Evolutionary conservation across 2,329 filamentous ascomycete species (phyloP), one percentile per base, ranked within the genome.

Genomic region (Alternaria sp.): DNA sequence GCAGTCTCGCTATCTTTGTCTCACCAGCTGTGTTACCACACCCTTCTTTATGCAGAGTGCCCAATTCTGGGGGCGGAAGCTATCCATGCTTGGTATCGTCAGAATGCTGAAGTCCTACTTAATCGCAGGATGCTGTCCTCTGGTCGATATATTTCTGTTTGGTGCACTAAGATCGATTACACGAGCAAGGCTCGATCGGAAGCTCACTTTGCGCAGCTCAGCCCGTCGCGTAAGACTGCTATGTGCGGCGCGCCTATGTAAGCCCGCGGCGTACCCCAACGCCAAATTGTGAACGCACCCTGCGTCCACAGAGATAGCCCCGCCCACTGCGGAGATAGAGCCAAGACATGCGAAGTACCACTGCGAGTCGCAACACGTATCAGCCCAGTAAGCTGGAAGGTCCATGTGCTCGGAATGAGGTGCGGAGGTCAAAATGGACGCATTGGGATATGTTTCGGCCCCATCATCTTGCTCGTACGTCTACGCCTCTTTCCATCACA

Each of bases 181-280:
- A 57, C 28, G 21, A 50, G 19, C 28, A 50, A 47, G 50, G 44
- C 40, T 55, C 44, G 28, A 49, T 19, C n/a, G 17, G 11, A 36
- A 57, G n/a, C 19, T 25, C 21, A 40, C 23, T 23, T n/a, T 57
- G 44, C 15, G 30, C 5, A 26, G 45, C 47, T 44, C 46, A n/a
- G 23, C 17, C 12, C 23, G 6, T 52, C 25, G 25, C 56, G 32
- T 52, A 52, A 58, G 30, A 26, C 51, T 51, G 40, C 47, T 19
- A 5, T 26, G 19, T 43, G 25, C 32, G 32, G 56, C 23, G 23
- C 12, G 47, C 46, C 44, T 50, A 36, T 36, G 51, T 61, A 54
- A 68, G 63, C 44, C 50, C 43, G 62, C 60, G 59, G 50, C 55
- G 55, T 28, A 28, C 23, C 49, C 43, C n/a, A 58, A 52, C 44